Evolutionary conservation across 495 filamentous ascomycete species (phyloP).

Genomic region (Xylaria nigripes): DNA sequence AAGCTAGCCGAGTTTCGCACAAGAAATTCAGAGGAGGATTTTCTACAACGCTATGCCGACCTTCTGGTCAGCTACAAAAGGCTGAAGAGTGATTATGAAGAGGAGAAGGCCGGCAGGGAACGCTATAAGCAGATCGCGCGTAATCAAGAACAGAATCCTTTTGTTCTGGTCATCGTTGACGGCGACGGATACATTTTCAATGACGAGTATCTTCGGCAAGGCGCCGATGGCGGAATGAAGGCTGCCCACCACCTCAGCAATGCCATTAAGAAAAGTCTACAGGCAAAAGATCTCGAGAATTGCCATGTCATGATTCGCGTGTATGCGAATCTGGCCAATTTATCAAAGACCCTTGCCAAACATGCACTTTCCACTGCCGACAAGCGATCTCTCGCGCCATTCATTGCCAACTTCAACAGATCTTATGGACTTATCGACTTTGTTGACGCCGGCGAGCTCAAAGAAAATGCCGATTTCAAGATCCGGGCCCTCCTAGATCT

Average conservation of each 20-base stretch:
- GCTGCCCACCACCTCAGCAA: constrained; percentile 48
- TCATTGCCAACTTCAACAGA: constrained; percentile 51
- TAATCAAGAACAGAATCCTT: constrained; percentile 50
- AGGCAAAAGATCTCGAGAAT: constrained; percentile 36
- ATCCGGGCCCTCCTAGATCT: constrained; percentile 43
- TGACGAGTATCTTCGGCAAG: constrained; percentile 43
- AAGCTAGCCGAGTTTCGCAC: constrained; percentile 4
- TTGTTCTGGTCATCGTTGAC: constrained; percentile 53
- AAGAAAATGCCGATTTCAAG: constrained; percentile 54
- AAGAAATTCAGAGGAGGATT: constrained; percentile 19
- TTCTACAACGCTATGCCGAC: constrained; percentile 32
- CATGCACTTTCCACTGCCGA: constrained; percentile 41
- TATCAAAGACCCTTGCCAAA: constrained; percentile 45
- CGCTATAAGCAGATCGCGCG: constrained; percentile 46
- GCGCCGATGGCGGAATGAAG: constrained; percentile 47
- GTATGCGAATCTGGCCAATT: constrained; percentile 49
- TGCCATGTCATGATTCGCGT: constrained; percentile 55
- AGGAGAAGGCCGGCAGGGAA: constrained; percentile 46
- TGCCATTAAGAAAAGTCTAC: constrained; percentile 43
- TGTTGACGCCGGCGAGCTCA: constrained; percentile 53
- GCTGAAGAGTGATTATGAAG: constrained; percentile 50
- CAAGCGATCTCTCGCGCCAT: constrained; percentile 45
- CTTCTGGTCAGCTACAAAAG: constrained; percentile 44
- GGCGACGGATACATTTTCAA: constrained; percentile 57
- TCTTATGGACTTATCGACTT: constrained; percentile 53